Conservation (phyloP, 345 rosid species). For the Salix koriyanagi region DNA sequence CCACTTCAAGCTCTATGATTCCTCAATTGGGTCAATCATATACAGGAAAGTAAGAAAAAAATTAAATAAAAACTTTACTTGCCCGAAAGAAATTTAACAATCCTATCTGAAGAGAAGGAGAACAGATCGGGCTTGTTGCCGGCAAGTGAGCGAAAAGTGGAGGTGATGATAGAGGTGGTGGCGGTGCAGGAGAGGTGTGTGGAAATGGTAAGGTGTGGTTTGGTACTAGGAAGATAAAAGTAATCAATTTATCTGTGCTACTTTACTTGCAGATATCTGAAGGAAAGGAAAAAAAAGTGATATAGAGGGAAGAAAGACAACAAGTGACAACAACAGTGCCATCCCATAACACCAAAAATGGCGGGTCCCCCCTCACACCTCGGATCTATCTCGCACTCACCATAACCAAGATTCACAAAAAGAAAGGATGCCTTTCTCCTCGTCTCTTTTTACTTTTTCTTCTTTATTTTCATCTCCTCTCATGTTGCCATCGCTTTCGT, state of each 20-base stretch:
- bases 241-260: slow-evolving; percentile 1
- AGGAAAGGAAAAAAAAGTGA: not conserved
- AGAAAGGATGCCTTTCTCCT: not conserved
- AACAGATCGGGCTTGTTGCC: slow-evolving; percentile 6
- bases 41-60: not conserved
- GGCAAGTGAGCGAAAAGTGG: not conserved
- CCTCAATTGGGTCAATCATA: not conserved
- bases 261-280: not conserved
- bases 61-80: not conserved
- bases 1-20: not conserved
- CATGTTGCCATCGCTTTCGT: not conserved
- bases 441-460: not conserved
- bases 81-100: not conserved
- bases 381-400: slow-evolving; percentile 19
- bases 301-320: not conserved
- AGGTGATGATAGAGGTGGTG: not conserved
- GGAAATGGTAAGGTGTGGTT: not conserved
- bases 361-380: slow-evolving; percentile 16
- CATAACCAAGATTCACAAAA: not conserved
- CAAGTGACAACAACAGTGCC: not conserved
- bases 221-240: not conserved
- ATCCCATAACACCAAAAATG: slow-evolving; percentile 5
- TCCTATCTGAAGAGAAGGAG: not conserved
- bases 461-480: not conserved
- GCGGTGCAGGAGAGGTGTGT: not conserved